These are phyloP conservation scores for Pythium chondricola DNA, from an alignment of 352 stramenopile species.

Conservation along the genomic window DNA sequence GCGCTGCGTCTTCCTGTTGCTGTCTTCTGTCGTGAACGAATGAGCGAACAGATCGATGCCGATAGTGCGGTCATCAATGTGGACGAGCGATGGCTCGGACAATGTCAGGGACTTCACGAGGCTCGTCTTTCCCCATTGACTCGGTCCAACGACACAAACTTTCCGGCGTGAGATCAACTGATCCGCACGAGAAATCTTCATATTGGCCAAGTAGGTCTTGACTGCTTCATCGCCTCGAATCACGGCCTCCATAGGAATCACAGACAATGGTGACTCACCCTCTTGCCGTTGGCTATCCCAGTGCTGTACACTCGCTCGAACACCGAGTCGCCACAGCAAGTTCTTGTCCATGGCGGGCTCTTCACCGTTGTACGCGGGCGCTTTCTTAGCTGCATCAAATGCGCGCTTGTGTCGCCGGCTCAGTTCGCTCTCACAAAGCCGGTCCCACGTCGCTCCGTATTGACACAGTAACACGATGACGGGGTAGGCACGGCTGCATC, in stretches of 20 bases:
- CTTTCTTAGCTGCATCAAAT: too few species aligned
- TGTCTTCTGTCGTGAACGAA: slow-evolving; percentile 6
- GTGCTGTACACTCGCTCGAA: background rate
- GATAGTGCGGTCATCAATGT: slow-evolving; percentile 16
- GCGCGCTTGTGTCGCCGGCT: background rate
- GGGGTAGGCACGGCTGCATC: background rate
- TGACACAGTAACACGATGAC: background rate
- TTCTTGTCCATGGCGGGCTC: background rate
- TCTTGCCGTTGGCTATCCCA: background rate
- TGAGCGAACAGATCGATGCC: slow-evolving; percentile 22
- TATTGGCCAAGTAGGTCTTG: slow-evolving; percentile 10
- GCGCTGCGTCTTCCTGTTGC: background rate
- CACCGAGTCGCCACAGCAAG: background rate
- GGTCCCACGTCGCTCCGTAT: background rate
- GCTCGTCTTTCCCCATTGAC: slow-evolving; percentile 29
- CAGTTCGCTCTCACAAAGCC: background rate
- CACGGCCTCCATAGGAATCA: slow-evolving; percentile 18
- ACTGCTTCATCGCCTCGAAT: slow-evolving; percentile 12
- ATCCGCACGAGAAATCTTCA: too few species aligned
- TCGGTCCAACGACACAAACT: slow-evolving; percentile 26
- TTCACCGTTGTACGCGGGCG: background rate
- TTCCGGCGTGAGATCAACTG: slow-evolving; percentile 19
- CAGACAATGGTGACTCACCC: background rate
- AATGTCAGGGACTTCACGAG: slow-evolving; percentile 24
- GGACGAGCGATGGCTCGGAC: slow-evolving; percentile 2